Base-by-base conservation (phyloP, 2,329 filamentous ascomycete species). In the Zymoseptoria tritici region DNA sequence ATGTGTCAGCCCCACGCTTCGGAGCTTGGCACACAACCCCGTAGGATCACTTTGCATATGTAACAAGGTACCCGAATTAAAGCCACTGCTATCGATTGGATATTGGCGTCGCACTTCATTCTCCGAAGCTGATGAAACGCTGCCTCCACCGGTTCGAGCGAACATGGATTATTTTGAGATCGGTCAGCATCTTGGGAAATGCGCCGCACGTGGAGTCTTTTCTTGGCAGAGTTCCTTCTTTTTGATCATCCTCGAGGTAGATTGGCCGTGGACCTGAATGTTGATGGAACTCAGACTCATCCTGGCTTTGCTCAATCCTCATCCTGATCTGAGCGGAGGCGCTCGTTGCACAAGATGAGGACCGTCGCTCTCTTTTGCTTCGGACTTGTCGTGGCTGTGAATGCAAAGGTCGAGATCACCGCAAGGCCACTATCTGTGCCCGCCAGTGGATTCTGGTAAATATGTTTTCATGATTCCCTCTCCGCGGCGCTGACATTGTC, bases 371-470 rank as follows among this genome's bases (percentile, higher is more conserved):
- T 46, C 2, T 46, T 46, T 16, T 46, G 36, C 36, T 46, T 46
- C 36, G 36, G 36, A 46, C 11, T 46, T 46, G 13, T 46, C 36
- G 13, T 46, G n/a, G 13, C 36, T 46, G 22, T 31, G 2, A n/a
- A 31, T 36, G 52, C 16, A 31, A 19, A 29, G 52, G 21, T 54
- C 11, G 21, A 54, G 5, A 36, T 9, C 19, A 29, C 52, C 9
- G 22, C 54, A 9, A 50, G 29, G 13, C 52, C 57, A 16, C 36
- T 58, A 2, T 55, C 57, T 11, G 21, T 58, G 24, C 57, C 57
- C 46, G 21, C 57, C 49, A 58, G 57, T 52, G 57, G 57, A 8
- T 56, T 52, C 22, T 56, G 52, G 56, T 58, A 24, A 50, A 36
- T 24, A 22, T 5, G 16, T 4, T 29, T 16, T 19, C 26, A 54